These are phyloP conservation scores for Lippia alba DNA, from an alignment of 305 asterid species.

Conservation along the genomic window DNA sequence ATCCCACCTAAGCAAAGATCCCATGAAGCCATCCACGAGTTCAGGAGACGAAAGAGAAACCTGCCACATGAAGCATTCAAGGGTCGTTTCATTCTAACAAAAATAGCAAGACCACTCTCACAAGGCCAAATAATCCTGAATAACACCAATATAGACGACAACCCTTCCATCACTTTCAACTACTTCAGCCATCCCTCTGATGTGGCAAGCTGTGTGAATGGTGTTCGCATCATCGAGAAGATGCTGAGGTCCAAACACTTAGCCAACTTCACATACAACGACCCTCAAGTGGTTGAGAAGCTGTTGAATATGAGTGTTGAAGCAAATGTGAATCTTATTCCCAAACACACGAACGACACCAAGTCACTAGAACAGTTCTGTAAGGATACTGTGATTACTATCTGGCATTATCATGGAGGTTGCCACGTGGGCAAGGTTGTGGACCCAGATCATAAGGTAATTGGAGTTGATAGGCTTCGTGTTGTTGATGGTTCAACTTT, in stretches of 20 bases:
- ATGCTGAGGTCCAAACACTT: conserved; percentile 65
- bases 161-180: conserved; percentile 92
- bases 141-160: conserved; percentile 77
- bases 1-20: conserved; percentile 83
- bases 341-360: conserved; percentile 80
- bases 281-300: conserved; percentile 51
- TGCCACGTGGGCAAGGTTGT: conserved; percentile 88
- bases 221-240: conserved; percentile 74
- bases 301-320: conserved; percentile 74
- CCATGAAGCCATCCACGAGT: conserved; percentile 64
- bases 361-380: conserved; percentile 81
- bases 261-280: conserved; percentile 53
- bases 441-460: conserved; percentile 52
- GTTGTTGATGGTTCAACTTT: conserved; percentile 87
- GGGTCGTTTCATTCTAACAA: conserved; percentile 92
- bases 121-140: conserved; percentile 58
- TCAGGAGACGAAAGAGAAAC: conserved; percentile 51
- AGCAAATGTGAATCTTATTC: conserved; percentile 90
- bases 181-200: conserved; percentile 88
- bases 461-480: conserved; percentile 77
- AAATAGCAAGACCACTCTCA: conserved; percentile 78
- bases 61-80: conserved; percentile 80
- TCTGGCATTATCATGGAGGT: conserved; percentile 99
- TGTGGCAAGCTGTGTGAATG: conserved; percentile 68
- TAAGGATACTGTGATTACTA: conserved; percentile 89